phyloP scores from a whole-genome alignment of 805 yeast species.

The Candida quercuum region DNA sequence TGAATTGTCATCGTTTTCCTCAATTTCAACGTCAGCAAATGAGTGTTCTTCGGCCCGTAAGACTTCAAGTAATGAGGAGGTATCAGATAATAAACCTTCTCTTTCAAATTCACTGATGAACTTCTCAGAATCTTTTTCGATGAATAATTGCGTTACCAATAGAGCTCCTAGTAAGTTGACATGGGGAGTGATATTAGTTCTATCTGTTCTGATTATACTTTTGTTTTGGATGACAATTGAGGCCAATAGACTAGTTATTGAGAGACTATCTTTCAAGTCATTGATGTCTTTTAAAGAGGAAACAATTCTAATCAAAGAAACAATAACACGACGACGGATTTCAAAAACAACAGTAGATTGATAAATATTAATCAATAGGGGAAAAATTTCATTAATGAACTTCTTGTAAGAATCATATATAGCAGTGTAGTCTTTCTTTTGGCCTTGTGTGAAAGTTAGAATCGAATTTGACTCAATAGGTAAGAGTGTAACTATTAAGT shows the following conservation, averaged over 20 bases:
- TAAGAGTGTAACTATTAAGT: conserved; percentile 49
- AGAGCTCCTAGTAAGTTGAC: conserved; percentile 47
- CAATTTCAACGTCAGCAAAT: conserved; percentile 17
- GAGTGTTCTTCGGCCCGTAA: conserved; percentile 13
- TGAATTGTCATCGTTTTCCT: conserved; percentile 18
- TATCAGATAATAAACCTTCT: conserved; percentile 66
- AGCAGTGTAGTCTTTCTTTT: conserved; percentile 18
- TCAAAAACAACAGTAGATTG: conserved; percentile 68
- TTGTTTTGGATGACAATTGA: conserved; percentile 57
- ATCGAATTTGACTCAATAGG: conserved; percentile 38
- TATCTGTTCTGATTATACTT: conserved; percentile 21
- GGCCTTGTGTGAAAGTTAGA: conserved; percentile 17
- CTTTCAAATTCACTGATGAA: conserved; percentile 51
- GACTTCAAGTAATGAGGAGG: conserved; percentile 28
- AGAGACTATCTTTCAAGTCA: conserved; percentile 27
- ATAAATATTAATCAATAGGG: conserved; percentile 55
- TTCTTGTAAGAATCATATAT: conserved; percentile 20
- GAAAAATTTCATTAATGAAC: conserved; percentile 44
- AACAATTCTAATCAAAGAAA: conserved; percentile 48
- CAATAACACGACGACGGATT: conserved; percentile 51
- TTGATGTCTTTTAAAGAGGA: conserved; percentile 32
- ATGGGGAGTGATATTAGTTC: conserved; percentile 22
- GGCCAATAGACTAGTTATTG: conserved; percentile 46
- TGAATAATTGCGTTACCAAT: conserved; percentile 38
- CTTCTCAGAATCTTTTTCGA: conserved; percentile 36